Evolutionary conservation across 148 eudicot genomes (phyloP).

Genomic region (Persicaria maculosa): DNA sequence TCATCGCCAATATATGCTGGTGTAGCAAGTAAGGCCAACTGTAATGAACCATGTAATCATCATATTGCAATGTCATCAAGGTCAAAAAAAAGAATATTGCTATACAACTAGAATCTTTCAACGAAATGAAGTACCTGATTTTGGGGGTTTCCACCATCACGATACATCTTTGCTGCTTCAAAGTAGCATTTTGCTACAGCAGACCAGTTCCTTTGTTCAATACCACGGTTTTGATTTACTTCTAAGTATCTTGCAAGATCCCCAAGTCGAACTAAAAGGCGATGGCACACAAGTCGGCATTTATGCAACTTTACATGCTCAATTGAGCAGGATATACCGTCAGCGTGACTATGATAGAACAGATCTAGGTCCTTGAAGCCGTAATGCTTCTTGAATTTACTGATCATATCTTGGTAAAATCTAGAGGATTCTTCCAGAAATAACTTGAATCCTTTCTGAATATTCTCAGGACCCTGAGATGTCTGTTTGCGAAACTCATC

Average conservation of each 20-base stretch:
- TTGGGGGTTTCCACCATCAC: conserved; percentile 94
- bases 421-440: conserved; percentile 66
- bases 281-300: conserved; percentile 58
- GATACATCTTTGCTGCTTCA: conserved; percentile 62
- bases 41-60: neutral
- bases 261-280: conserved; percentile 77
- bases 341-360: conserved; percentile 23
- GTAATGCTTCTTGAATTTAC: conserved; percentile 39
- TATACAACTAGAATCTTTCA: neutral
- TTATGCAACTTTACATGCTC: conserved; percentile 39
- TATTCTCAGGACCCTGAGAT: conserved; percentile 22
- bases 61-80: neutral
- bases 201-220: conserved; percentile 50
- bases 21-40: conserved; percentile 18
- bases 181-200: conserved; percentile 60
- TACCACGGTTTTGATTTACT: conserved; percentile 35
- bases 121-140: conserved; percentile 55
- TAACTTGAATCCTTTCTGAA: conserved; percentile 42
- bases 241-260: conserved; percentile 69
- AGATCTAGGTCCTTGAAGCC: conserved; percentile 46
- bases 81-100: neutral
- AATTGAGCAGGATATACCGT: conserved; percentile 15
- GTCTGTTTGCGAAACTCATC: conserved; percentile 73
- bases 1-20: conserved; percentile 72
- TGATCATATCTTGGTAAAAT: conserved; percentile 58